Evolutionary conservation across 176 grass and related monocot genomes (phyloP), one percentile per base, ranked within the genome.

Genomic region (Musa schizocarpa): DNA sequence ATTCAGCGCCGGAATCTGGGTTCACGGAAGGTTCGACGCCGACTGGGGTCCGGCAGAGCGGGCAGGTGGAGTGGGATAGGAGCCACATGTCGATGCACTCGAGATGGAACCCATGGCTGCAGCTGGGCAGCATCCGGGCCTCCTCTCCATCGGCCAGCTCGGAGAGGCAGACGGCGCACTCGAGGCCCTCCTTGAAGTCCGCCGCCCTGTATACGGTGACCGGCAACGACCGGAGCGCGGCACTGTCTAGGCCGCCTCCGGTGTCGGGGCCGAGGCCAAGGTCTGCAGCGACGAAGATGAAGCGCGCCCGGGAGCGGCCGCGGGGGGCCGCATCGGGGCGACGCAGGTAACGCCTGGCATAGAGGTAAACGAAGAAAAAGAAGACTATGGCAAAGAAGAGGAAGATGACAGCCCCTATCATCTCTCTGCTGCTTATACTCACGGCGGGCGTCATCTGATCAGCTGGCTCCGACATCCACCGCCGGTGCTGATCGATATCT

Each of bases 311-410:
- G 1, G 82, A 26, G 1, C 69, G 29, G 6, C 26, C 2, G 2
- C 72, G 51, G 3, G 80, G 79, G 34, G 81, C 76, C 5, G 66
- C 16, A 0, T 0, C 34, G 34, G 34, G 34, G 34, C 34, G 34
- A 43, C 88, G 69, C 2, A 96, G 80, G 82, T 85, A 89, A 21
- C 88, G 71, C 84, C 83, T 89, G 16, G 86, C 89, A 73, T 92
- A 96, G 79, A 96, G 80, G 83, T 96, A 96, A 20, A 96, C 86
- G 4, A 96, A 88, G 83, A 89, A 92, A 16, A 96, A 86, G 75
- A 96, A 89, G 17, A 96, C 71, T 2, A 96, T 65, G 24, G 92
- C 86, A 76, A 89, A 72, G 80, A 92, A 92, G 26, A 96, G 78
- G 80, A 96, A 92, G 76, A 92, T 84, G 0, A 96, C 81, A 1